phyloP scores from a whole-genome alignment of 2,329 filamentous ascomycete species.

The Annulohypoxylon truncatum region DNA sequence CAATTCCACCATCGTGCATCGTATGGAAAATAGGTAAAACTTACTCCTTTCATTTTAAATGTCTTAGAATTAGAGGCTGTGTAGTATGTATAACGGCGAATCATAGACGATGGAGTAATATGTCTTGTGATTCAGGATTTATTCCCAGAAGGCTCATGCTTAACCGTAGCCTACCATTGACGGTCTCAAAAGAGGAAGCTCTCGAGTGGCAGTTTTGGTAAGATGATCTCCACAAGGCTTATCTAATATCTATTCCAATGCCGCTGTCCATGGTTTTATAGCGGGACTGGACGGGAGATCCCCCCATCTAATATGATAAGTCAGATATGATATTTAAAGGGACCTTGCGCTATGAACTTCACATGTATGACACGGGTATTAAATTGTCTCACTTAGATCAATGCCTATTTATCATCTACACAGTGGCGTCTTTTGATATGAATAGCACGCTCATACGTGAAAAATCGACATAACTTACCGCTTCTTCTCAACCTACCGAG shows the following conservation, averaged over 20 bases:
- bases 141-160: background rate
- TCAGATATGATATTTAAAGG: background rate
- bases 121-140: conserved; percentile 8
- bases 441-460: background rate
- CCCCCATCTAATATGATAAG: conserved; percentile 4
- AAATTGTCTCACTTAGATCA: background rate
- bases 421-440: background rate
- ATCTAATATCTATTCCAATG: conserved; percentile 7
- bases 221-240: conserved; percentile 11
- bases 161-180: background rate
- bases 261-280: background rate
- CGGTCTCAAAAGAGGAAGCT: conserved; percentile 32
- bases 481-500: background rate
- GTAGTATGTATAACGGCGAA: background rate
- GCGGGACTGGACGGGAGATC: conserved; percentile 10
- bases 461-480: background rate
- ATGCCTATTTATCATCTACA: background rate
- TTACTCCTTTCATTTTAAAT: background rate
- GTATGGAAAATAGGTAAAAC: background rate
- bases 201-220: background rate
- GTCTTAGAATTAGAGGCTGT: conserved; percentile 1
- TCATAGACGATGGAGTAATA: background rate
- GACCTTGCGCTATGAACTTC: background rate
- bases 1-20: background rate
- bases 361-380: background rate